Evolutionary conservation across 2,329 filamentous ascomycete species (phyloP).

Genomic region (Thielaviopsis ethacetica): DNA sequence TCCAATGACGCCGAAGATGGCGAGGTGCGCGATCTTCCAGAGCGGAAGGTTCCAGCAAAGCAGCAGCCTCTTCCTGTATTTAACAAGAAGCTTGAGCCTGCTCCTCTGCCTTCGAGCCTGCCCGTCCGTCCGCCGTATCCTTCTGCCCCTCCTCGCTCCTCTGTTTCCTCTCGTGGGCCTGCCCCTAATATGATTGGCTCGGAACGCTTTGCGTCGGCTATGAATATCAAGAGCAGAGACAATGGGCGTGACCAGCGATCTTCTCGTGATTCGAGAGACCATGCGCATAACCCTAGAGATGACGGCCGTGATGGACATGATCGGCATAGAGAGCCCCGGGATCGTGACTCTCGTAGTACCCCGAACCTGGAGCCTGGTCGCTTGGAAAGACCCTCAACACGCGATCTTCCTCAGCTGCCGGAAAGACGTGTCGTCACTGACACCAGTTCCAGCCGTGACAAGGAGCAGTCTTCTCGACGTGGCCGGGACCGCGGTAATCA

Average conservation of each 20-base stretch:
- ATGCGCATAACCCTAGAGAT: neutral
- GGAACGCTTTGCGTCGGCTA: constrained; percentile 2
- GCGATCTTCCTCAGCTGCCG: constrained; percentile 29
- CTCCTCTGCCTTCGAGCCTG: neutral
- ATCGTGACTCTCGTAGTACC: constrained; percentile 7
- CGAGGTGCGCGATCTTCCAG: constrained; percentile 31
- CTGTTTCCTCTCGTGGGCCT: constrained; percentile 6
- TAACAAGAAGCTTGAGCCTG: constrained; percentile 8
- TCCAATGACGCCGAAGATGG: constrained; percentile 49
- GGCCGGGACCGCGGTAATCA: constrained; percentile 15
- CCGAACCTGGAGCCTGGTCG: constrained; percentile 6
- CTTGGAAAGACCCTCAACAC: constrained; percentile 13
- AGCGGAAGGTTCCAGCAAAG: constrained; percentile 13
- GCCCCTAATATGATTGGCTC: constrained; percentile 14
- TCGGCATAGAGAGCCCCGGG: constrained; percentile 1
- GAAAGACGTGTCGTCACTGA: constrained; percentile 24
- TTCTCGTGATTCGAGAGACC: constrained; percentile 2
- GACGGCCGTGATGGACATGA: constrained; percentile 2
- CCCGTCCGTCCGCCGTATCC: neutral
- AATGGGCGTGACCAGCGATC: constrained; percentile 4
- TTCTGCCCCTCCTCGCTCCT: neutral
- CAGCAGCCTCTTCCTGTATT: constrained; percentile 16
- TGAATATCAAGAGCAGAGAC: neutral
- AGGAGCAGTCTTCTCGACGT: constrained; percentile 14
- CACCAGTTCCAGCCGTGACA: neutral